Conservation (phyloP, 1,284 basidiomycete species). For the Fomitiporia mediterranea region DNA sequence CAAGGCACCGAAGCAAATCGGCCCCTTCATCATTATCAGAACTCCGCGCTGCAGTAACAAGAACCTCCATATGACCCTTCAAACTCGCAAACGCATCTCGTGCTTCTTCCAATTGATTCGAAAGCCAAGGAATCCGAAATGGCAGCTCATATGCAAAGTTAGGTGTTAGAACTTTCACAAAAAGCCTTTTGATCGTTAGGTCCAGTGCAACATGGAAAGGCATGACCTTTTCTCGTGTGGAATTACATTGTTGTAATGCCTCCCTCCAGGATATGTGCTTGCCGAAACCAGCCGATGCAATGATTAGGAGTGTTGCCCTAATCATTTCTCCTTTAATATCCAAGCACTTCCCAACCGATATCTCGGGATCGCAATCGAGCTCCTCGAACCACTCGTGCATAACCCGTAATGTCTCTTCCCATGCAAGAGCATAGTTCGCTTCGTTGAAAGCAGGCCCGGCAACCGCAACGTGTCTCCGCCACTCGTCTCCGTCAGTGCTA, state of each 20-base stretch:
- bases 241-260: not conserved
- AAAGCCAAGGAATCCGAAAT: conserved; percentile 10
- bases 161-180: conserved; percentile 15
- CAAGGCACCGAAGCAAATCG: conserved; percentile 8
- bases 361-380: conserved; percentile 13
- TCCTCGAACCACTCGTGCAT: conserved; percentile 22
- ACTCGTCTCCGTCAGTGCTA: conserved; percentile 28
- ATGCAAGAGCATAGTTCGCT: conserved; percentile 23
- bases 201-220: conserved; percentile 23
- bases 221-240: conserved; percentile 8
- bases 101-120: conserved; percentile 5
- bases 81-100: conserved; percentile 7
- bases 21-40: not conserved
- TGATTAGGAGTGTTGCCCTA: conserved; percentile 20
- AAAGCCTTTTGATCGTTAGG: conserved; percentile 22
- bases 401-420: conserved; percentile 20
- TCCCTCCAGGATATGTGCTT: conserved; percentile 14
- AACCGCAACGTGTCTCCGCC: conserved; percentile 26
- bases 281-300: conserved; percentile 21
- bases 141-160: conserved; percentile 15
- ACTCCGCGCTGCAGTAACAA: conserved; percentile 2
- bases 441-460: conserved; percentile 22
- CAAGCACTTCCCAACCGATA: conserved; percentile 14
- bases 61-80: conserved; percentile 9
- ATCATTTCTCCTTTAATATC: conserved; percentile 15